A percentile compares a stretch with the other conserved stretches of the same genome.
Conservation (phyloP, 1,284 basidiomycete species). For the Naganishia sp. region DNA sequence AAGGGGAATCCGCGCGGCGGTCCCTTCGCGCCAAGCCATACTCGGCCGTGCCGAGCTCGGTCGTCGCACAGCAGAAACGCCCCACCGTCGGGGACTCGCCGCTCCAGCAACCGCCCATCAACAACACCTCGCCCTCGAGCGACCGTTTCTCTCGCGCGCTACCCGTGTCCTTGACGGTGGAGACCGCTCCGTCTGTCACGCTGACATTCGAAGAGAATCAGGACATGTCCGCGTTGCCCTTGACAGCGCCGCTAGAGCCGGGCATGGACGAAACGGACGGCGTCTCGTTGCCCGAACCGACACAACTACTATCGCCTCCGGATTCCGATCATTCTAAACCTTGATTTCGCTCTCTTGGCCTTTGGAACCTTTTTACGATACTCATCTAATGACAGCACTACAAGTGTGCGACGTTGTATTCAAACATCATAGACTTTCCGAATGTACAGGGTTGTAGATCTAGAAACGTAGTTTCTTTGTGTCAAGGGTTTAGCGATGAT, state of each 20-base stretch:
- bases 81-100: constrained; percentile 13
- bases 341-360: constrained; percentile 20
- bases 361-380: background rate
- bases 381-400: background rate
- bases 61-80: constrained; percentile 7
- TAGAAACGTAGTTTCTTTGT: too few species aligned
- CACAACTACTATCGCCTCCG: constrained; percentile 12
- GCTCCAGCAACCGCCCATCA: constrained; percentile 23
- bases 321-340: constrained; percentile 22
- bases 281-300: background rate
- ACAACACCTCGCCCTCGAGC: constrained; percentile 17
- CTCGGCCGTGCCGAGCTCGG: constrained; percentile 1
- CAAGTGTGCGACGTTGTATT: constrained; percentile 11
- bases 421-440: constrained; percentile 18
- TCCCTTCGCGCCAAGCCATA: background rate
- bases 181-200: background rate
- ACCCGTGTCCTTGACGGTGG: background rate
- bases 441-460: constrained; percentile 19
- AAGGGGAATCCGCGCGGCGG: background rate
- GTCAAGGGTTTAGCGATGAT: too few species aligned
- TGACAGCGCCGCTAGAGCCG: constrained; percentile 5
- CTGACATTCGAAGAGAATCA: background rate
- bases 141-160: constrained; percentile 12
- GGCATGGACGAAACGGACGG: constrained; percentile 1
- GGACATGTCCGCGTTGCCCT: background rate